A percentile compares a stretch with the other conserved stretches of the same genome.
Conservation (phyloP, 345 rosid species). For the Cardamine chenopodiifolia region DNA sequence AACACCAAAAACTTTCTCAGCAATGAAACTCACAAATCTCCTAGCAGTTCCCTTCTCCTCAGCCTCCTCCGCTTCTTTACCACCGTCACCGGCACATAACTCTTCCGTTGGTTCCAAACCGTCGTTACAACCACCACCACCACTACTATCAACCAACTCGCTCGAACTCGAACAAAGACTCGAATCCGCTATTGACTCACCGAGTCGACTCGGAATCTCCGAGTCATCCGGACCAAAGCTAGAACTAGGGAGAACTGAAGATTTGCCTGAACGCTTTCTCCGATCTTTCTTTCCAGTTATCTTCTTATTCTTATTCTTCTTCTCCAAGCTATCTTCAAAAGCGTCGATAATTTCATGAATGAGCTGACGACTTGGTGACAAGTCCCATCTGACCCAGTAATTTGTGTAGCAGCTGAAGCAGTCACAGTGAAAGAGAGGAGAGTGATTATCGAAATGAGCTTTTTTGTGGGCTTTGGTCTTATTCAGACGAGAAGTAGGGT, state of each 20-base stretch:
- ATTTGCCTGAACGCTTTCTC: conserved; percentile 44
- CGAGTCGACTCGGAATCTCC: conserved; percentile 31
- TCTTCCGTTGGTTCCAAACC: conserved; percentile 33
- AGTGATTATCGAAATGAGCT: conserved; percentile 43
- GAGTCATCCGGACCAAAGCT: background rate
- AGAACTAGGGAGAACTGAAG: conserved; percentile 2
- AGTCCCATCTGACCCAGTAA: conserved; percentile 86
- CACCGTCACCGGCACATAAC: background rate
- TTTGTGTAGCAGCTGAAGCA: conserved; percentile 80
- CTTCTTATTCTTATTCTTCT: conserved; percentile 40
- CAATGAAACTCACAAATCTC: conserved; percentile 61
- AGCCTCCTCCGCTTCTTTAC: conserved; percentile 38
- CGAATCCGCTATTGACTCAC: conserved; percentile 25
- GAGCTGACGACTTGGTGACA: conserved; percentile 74
- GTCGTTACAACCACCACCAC: conserved; percentile 2
- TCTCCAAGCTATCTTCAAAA: conserved; percentile 56
- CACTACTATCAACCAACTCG: conserved; percentile 15
- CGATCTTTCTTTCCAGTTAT: conserved; percentile 40
- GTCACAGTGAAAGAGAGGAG: conserved; percentile 64
- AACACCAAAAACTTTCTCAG: conserved; percentile 75
- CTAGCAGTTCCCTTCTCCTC: conserved; percentile 53
- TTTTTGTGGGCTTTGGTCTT: conserved; percentile 28
- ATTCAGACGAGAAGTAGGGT: conserved; percentile 20
- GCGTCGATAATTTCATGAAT: conserved; percentile 84
- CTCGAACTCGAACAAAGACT: conserved; percentile 16